Base-by-base conservation (phyloP, 1,284 basidiomycete genomes). In the Coriolopsis trogii region DNA sequence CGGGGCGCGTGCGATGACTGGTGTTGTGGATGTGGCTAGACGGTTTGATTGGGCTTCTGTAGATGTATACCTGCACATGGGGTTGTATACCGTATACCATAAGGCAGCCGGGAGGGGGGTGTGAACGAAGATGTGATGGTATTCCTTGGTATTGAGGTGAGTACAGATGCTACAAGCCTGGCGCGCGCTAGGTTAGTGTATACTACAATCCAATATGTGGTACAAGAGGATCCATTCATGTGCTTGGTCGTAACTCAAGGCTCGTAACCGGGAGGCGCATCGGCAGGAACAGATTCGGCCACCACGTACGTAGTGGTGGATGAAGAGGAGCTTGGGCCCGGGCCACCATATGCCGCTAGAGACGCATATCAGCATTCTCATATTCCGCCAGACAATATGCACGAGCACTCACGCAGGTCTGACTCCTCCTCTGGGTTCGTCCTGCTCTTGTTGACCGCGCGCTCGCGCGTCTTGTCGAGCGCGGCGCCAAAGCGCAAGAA, bases 401-500 rank as follows among this genome's bases (percentile, higher is more conserved):
- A n/a, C n/a, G 16, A 18, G 13, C 20, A 57, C 50, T 51, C 67
- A 91, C 88, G 89, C 40, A 87, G 66, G n/a, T 78, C 84, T 25
- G 88, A 87, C 44, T 82, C 79, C 46, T 73, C 64, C 56, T 76
- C 69, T 39, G 73, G 69, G 58, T 70, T 67, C 61, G 85, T 83
- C 40, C 86, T 74, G 64, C 75, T 84, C 87, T 88, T 89, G 60
- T 85, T 87, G 37, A 89, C 81, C 23, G 82, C 82, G 43, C 79
- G 74, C 69, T 90, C 87, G 44, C 89, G 78, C 29, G 85, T 82
- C 74, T 90, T 89, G 71, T 89, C 86, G 45, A 92, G 67, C 24
- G 80, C 65, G 49, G 79, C 81, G 25, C 85, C 82, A 62, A 91
- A 91, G 65, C 82, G 76, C 62, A 89, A 89, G 74, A 91, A 80